These are phyloP conservation scores for Globisporangium carolinianum DNA, from an alignment of 352 stramenopile species.

Conservation along the genomic window DNA sequence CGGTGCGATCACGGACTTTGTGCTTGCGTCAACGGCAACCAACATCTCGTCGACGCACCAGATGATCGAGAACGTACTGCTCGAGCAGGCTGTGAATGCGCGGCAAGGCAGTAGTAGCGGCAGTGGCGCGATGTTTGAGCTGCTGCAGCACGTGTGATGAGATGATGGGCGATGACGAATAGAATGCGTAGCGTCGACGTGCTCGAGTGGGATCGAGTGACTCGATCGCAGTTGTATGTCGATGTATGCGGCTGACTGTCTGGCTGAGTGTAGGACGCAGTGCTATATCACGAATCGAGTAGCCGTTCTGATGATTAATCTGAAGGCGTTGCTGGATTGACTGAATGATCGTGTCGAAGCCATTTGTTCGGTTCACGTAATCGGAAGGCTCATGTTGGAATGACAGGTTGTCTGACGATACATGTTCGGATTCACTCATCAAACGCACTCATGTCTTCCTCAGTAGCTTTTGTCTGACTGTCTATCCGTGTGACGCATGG, in stretches of 20 bases:
- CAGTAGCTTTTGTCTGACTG: not conserved
- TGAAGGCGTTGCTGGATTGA: too few relatives aligned
- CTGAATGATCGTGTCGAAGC: too few relatives aligned
- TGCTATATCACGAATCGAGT: too few relatives aligned
- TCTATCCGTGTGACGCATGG: not conserved
- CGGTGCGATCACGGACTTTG: conserved; percentile 33
- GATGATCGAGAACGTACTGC: conserved; percentile 44
- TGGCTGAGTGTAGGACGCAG: too few relatives aligned
- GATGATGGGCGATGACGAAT: not conserved
- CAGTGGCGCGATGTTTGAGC: not conserved
- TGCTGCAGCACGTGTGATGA: not conserved
- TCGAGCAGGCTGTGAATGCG: not conserved
- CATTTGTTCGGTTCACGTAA: too few relatives aligned
- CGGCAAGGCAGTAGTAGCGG: not conserved
- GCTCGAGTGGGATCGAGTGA: not conserved
- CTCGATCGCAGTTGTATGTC: too few relatives aligned
- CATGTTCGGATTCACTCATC: not conserved
- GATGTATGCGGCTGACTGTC: too few relatives aligned
- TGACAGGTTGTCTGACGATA: too few relatives aligned
- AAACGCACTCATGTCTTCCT: not conserved
- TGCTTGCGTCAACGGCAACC: conserved; percentile 26
- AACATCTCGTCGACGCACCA: conserved; percentile 22
- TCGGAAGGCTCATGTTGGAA: too few relatives aligned
- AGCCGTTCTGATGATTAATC: too few relatives aligned
- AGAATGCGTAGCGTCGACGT: not conserved